A percentile compares a stretch with the other conserved stretches of the same genome.
These are phyloP conservation scores for Plasmodium billcollinsi DNA, from an alignment of 169 alveolate genomes.

Conservation along the genomic window DNA sequence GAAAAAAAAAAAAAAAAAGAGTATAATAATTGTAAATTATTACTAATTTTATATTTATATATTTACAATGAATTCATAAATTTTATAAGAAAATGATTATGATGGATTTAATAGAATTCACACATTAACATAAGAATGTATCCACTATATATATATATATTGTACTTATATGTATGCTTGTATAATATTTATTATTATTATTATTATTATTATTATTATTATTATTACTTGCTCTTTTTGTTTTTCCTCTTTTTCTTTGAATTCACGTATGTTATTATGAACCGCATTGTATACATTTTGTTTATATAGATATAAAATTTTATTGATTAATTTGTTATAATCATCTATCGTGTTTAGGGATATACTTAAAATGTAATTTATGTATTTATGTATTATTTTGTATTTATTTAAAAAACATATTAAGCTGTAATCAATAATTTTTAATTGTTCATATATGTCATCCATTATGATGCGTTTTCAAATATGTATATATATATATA, in stretches of 20 bases:
- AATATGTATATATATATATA: not conserved
- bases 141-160: too few species aligned
- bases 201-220: not conserved
- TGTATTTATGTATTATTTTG: slow-evolving; percentile 29
- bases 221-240: slow-evolving; percentile 36
- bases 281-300: slow-evolving; percentile 50
- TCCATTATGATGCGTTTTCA: slow-evolving; percentile 23
- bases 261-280: slow-evolving; percentile 42
- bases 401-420: slow-evolving; percentile 57
- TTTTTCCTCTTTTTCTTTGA: slow-evolving; percentile 28
- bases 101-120: too few species aligned
- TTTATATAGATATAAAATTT: slow-evolving; percentile 16
- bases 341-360: slow-evolving; percentile 33
- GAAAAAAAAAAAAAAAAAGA: too few species aligned
- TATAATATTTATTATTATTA: not conserved
- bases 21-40: too few species aligned
- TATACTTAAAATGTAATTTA: slow-evolving; percentile 13
- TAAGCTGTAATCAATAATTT: slow-evolving; percentile 52
- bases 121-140: too few species aligned
- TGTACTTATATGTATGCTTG: not conserved
- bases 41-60: too few species aligned
- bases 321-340: slow-evolving; percentile 49
- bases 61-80: too few species aligned
- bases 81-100: too few species aligned
- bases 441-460: slow-evolving; percentile 59